Evolutionary conservation across 176 grass and related monocot species (phyloP).

Genomic region (Cymbopogon citratus): DNA sequence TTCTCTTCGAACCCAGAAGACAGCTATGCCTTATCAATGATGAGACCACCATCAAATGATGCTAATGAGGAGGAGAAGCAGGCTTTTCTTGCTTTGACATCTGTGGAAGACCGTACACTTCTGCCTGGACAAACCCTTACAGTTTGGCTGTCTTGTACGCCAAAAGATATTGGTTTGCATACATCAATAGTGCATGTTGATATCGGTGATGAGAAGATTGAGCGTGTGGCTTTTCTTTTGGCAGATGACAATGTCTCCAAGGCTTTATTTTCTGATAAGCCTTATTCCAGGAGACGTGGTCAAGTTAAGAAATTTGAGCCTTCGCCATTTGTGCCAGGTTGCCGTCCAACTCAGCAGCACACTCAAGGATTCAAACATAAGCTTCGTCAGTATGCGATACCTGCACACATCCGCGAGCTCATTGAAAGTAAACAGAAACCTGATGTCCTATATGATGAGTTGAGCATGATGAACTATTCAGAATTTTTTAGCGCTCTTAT

Average conservation of each 20-base stretch:
- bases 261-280: slow-evolving; percentile 62
- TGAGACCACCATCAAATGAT: slow-evolving; percentile 64
- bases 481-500: slow-evolving; percentile 63
- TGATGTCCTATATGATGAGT: slow-evolving; percentile 53
- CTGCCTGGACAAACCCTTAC: slow-evolving; percentile 63
- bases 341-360: slow-evolving; percentile 40
- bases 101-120: slow-evolving; percentile 71
- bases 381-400: slow-evolving; percentile 72
- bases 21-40: slow-evolving; percentile 71
- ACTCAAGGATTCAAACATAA: slow-evolving; percentile 52
- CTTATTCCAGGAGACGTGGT: slow-evolving; percentile 50
- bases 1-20: slow-evolving; percentile 89
- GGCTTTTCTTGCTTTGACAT: slow-evolving; percentile 54
- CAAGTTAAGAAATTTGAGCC: slow-evolving; percentile 52
- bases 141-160: slow-evolving; percentile 87
- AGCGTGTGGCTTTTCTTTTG: slow-evolving; percentile 76
- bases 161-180: slow-evolving; percentile 85
- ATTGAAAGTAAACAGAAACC: slow-evolving; percentile 56
- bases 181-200: slow-evolving; percentile 85
- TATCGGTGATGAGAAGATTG: slow-evolving; percentile 75
- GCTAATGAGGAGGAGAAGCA: slow-evolving; percentile 38
- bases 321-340: slow-evolving; percentile 53
- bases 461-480: slow-evolving; percentile 60
- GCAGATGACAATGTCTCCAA: slow-evolving; percentile 72
- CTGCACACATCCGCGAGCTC: slow-evolving; percentile 55